phyloP scores from a whole-genome alignment of 140 eudicot genomes.

The Senecio squalidus region DNA sequence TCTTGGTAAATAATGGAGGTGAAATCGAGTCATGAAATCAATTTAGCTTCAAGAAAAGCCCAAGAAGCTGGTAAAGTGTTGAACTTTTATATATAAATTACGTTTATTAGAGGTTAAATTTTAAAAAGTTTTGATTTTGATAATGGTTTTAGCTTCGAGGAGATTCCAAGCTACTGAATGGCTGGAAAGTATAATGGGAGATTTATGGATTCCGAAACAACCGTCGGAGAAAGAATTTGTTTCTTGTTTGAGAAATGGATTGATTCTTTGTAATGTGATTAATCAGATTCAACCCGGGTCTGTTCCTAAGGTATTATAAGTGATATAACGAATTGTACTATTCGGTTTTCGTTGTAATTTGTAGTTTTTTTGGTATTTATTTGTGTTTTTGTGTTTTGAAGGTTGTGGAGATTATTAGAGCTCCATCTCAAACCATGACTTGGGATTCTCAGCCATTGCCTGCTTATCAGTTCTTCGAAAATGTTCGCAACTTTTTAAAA shows the following conservation, averaged over 20 bases:
- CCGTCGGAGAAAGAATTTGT: constrained; percentile 77
- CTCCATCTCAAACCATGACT: constrained; percentile 32
- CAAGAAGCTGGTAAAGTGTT: constrained; percentile 71
- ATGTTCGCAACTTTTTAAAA: constrained; percentile 66
- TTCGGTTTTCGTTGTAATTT: background rate
- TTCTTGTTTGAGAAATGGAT: constrained; percentile 86
- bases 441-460: constrained; percentile 93
- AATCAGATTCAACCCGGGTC: constrained; percentile 86
- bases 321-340: background rate
- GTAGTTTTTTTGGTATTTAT: background rate
- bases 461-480: constrained; percentile 95
- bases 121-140: background rate
- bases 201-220: constrained; percentile 58
- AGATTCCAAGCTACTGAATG: constrained; percentile 78
- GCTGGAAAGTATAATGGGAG: constrained; percentile 76
- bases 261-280: constrained; percentile 74
- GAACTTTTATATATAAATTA: background rate
- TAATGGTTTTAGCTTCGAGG: constrained; percentile 50
- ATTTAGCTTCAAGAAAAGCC: constrained; percentile 83
- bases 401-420: constrained; percentile 63
- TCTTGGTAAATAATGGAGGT: constrained; percentile 54
- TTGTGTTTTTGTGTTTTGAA: constrained; percentile 13
- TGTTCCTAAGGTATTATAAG: constrained; percentile 58
- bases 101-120: background rate
- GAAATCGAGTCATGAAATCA: constrained; percentile 37